Conservation (phyloP, 2,329 filamentous ascomycete species). For the Hymenoscyphus salicellus region DNA sequence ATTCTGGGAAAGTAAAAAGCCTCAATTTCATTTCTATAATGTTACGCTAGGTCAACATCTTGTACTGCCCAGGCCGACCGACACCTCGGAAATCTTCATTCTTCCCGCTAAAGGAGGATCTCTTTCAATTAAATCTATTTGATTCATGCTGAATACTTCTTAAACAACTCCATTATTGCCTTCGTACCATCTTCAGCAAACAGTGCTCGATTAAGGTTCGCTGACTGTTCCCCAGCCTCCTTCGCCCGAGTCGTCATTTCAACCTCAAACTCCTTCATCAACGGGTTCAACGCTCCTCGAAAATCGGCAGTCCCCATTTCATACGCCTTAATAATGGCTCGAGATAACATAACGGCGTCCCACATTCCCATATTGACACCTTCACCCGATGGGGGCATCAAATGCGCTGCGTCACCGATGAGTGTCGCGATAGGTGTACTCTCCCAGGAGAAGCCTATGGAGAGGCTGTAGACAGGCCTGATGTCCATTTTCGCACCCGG, state of each 20-base stretch:
- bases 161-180: background rate
- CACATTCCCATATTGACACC: slow-evolving; percentile 39
- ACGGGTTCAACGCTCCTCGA: background rate
- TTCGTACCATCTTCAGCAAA: background rate
- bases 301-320: background rate
- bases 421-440: slow-evolving; percentile 41
- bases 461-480: slow-evolving; percentile 26
- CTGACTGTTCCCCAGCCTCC: background rate
- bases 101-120: background rate
- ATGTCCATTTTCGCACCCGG: slow-evolving; percentile 18
- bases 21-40: too few relatives aligned
- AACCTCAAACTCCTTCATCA: slow-evolving; percentile 3
- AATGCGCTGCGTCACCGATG: slow-evolving; percentile 50
- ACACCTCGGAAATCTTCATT: background rate
- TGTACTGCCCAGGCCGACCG: too few relatives aligned
- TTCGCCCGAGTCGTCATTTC: background rate
- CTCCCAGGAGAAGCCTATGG: slow-evolving; percentile 19
- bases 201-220: background rate
- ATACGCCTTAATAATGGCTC: slow-evolving; percentile 10
- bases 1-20: too few relatives aligned
- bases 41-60: too few relatives aligned
- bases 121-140: too few relatives aligned
- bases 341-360: slow-evolving; percentile 40
- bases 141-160: background rate
- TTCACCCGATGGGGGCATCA: slow-evolving; percentile 48